Evolutionary conservation across 1,139 yeast genomes (phyloP), one percentile per base, ranked within the genome.

Genomic region (Geotrichum bryndzae): DNA sequence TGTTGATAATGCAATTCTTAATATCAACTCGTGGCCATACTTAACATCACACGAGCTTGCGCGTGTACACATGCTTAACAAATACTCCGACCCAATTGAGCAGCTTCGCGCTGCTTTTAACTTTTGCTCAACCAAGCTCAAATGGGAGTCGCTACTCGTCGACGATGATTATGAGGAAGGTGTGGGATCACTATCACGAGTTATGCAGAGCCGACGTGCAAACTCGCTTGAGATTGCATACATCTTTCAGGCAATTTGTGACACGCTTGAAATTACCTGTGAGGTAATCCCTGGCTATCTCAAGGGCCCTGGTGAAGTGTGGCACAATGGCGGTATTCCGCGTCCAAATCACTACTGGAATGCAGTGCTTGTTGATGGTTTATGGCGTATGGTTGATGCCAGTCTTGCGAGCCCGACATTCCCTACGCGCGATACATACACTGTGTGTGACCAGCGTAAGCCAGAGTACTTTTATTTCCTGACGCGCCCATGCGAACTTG

Each of bases 311-410:
- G 84, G 84, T 56, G 85, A 82, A 66, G 75, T 80, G 64, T 79
- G 80, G 27, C 74, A 74, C 56, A 72, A 73, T 48, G 68, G 71
- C 27, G 77, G 72, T 5, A 61, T 74, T 74, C 83, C 85, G 61
- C 83, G 84, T 48, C 78, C 86, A 53, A 90, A 91, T 70, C 99
- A 94, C 73, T 85, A 90, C 64, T 94, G 99, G 99, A 80, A 91
- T 61, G 84, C 96, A 1, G 85, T 91, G 0, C 73, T 87, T 31
- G 76, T 91, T 62, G 66, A 50, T 64, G 86, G 85, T 25, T 90
- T 87, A 68, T 91, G 94, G 83, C 79, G 92, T 64, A 81, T 94
- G 66, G 76, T 92, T 65, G 99, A 94, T 68, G 84, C 83, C 7
- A 77, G 84, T 6, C 68, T 85, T 50, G 90, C 89, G 1, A 85